Evolutionary conservation across 2,329 filamentous ascomycete genomes (phyloP).

Genomic region (Rhynchosporium secalis): DNA sequence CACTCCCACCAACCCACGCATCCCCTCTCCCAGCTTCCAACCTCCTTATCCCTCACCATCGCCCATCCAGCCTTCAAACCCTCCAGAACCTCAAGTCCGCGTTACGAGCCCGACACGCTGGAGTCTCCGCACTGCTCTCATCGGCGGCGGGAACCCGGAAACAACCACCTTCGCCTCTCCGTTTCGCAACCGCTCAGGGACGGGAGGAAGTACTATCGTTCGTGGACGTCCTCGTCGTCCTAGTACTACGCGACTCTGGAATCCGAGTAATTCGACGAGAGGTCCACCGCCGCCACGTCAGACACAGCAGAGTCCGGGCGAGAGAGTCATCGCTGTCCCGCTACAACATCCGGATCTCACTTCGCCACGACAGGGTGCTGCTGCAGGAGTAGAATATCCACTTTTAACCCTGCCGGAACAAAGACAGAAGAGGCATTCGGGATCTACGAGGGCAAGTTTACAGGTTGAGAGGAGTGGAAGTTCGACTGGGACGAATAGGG

Average conservation of each 20-base stretch:
- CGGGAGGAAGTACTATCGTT: conserved; percentile 31
- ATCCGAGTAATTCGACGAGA: conserved; percentile 58
- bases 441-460: conserved; percentile 45
- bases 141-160: conserved; percentile 30
- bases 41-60: conserved; percentile 35
- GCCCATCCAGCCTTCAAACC: conserved; percentile 20
- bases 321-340: conserved; percentile 35
- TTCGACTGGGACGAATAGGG: conserved; percentile 33
- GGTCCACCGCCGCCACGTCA: conserved; percentile 17
- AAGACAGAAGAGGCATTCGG: conserved; percentile 53
- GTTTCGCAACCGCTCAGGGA: conserved; percentile 33
- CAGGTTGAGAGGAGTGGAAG: conserved; percentile 48
- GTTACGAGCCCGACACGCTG: conserved; percentile 49
- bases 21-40: conserved; percentile 37
- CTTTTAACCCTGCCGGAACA: conserved; percentile 58
- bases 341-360: conserved; percentile 38
- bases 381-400: conserved; percentile 44
- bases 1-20: conserved; percentile 28
- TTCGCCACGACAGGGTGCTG: conserved; percentile 31
- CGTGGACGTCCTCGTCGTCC: conserved; percentile 33
- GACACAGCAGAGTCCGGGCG: conserved; percentile 25
- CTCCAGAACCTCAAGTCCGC: conserved; percentile 32
- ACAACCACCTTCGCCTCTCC: conserved; percentile 27
- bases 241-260: conserved; percentile 51
- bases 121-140: conserved; percentile 39